Evolutionary conservation across 2,329 filamentous ascomycete species (phyloP), one percentile per base, ranked within the genome.

Genomic region (Zymoseptoria passerinii): DNA sequence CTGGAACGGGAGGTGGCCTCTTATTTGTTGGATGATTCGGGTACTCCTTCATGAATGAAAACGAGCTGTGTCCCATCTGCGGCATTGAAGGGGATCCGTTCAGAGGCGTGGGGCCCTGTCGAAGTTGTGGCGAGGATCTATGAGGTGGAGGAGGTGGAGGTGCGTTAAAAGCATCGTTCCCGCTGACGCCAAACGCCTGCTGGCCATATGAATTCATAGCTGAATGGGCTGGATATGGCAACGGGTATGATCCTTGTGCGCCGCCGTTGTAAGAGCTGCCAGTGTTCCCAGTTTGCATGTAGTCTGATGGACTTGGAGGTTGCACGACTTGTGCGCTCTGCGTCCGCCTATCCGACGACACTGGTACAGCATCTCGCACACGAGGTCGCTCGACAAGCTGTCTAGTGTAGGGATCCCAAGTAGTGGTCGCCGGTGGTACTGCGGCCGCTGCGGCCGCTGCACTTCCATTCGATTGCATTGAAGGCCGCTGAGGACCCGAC

Each of bases 21-120:
- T 67, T 66, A 27, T 61, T 68, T 8, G 72, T 70, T 13, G 70
- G 68, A 13, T 71, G 67, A 40, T 73, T 68, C 3, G 78, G 77
- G 62, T 79, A 81, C 61, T 81, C 79, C 60, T 77, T 79, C 61
- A 79, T 74, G 63, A 81, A 81, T 4, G 69, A 66, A 16, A 71
- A 58, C 4, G 68, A 66, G 8, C 60, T 67, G 8, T 56, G 62
- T 20, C 65, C 67, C 9, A 64, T 52, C 50, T 67, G 60, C 19
- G 63, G 56, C 10, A 67, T 40, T 8, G 53, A 57, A 3, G 55
- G 52, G 13, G 64, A 58, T 60, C 28, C 61, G 52, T 18, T 20
- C 28, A 48, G 10, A 19, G 51, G 44, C n/a, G 61, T 54, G 23
- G 18, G 48, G 7, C 61, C 16, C n/a, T 54, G 29, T 19, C 55